phyloP scores from a whole-genome alignment of 352 stramenopile genomes.

The Pythium folliculosum region DNA sequence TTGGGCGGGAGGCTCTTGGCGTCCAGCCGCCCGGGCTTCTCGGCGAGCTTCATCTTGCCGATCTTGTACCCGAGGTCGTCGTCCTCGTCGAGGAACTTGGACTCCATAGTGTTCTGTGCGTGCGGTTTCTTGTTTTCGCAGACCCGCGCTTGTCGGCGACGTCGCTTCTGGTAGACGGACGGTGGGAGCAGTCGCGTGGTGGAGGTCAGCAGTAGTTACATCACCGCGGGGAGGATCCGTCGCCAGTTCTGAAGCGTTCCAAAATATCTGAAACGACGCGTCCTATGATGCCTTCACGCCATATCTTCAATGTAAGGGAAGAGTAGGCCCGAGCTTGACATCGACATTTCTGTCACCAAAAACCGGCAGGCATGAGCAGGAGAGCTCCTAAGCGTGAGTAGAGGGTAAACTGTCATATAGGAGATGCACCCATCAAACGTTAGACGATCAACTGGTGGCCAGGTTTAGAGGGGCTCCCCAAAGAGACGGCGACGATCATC shows the following conservation, averaged over 20 bases:
- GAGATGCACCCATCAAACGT: neutral
- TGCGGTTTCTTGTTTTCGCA: neutral
- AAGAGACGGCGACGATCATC: constrained; percentile 55
- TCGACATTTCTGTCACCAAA: neutral
- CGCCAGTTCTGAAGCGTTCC: no score
- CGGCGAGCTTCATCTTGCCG: constrained; percentile 61
- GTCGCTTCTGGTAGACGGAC: neutral
- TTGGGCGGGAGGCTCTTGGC: constrained; percentile 48
- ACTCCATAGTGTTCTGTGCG: constrained; percentile 45
- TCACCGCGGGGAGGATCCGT: neutral
- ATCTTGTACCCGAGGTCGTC: constrained; percentile 70
- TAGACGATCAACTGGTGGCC: neutral
- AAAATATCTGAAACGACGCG: constrained; percentile 15
- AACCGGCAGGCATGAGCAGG: constrained; percentile 4
- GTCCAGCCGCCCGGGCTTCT: constrained; percentile 52
- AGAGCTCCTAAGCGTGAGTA: neutral
- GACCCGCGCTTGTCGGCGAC: neutral
- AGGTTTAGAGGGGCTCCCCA: neutral
- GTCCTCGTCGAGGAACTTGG: constrained; percentile 56
- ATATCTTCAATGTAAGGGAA: neutral
- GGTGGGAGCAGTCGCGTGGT: neutral
- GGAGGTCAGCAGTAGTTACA: neutral
- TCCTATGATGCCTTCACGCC: neutral
- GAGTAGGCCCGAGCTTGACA: no score
- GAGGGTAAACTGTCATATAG: neutral